phyloP scores from a whole-genome alignment of 495 filamentous ascomycete genomes.

The Hypoxylon cercidicola region DNA sequence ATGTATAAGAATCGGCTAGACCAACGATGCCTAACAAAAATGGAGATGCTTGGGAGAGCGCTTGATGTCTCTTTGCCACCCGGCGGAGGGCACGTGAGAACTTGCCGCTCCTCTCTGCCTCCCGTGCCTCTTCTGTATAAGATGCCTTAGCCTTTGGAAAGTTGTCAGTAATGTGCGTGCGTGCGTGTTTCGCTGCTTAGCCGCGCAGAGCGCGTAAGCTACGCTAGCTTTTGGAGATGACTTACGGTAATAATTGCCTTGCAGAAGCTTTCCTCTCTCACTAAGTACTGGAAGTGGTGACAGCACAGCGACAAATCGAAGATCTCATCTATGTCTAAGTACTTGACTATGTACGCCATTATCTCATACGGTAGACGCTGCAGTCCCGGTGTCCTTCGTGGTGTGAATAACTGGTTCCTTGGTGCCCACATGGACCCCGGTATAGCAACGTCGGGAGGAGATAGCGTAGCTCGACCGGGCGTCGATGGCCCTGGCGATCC shows the following conservation, averaged over 20 bases:
- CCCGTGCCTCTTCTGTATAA: slow-evolving; percentile 66
- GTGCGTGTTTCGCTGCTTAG: slow-evolving; percentile 3
- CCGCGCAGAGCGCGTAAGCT: neutral
- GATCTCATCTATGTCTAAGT: slow-evolving; percentile 63
- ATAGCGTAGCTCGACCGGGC: slow-evolving; percentile 3
- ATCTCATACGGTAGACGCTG: slow-evolving; percentile 70
- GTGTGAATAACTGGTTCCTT: slow-evolving; percentile 12
- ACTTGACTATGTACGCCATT: slow-evolving; percentile 66
- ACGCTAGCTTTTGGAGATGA: slow-evolving; percentile 27
- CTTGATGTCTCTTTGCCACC: slow-evolving; percentile 68
- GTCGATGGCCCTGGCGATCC: neutral
- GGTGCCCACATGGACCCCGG: slow-evolving; percentile 18
- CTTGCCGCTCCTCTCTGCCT: slow-evolving; percentile 57
- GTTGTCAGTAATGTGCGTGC: slow-evolving; percentile 11
- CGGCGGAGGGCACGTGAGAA: slow-evolving; percentile 68
- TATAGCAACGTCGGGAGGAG: neutral
- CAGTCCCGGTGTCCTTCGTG: slow-evolving; percentile 27
- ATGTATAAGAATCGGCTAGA: slow-evolving; percentile 69
- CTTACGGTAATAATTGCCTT: slow-evolving; percentile 68
- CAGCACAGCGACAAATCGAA: slow-evolving; percentile 62
- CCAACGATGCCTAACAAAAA: slow-evolving; percentile 70
- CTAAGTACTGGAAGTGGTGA: slow-evolving; percentile 61
- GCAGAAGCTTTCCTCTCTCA: slow-evolving; percentile 71
- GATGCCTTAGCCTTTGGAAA: slow-evolving; percentile 62
- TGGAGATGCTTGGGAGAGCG: slow-evolving; percentile 70